Percentiles rank a stretch among this genome's conserved stretches.
These are phyloP conservation scores for Paecilomyces niveus DNA, from an alignment of 2,329 filamentous ascomycete species.

Conservation along the genomic window DNA sequence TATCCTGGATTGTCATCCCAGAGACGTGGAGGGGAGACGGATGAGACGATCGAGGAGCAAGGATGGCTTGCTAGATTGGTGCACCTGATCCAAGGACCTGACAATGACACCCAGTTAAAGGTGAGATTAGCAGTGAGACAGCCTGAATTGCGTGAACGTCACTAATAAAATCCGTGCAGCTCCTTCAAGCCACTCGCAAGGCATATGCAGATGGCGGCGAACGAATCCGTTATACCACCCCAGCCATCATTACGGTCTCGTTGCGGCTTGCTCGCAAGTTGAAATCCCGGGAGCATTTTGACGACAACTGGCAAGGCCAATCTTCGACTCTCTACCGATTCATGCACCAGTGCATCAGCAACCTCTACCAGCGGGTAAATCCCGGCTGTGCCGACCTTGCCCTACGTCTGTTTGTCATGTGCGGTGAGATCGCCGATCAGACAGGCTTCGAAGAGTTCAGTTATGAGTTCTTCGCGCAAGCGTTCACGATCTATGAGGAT, in stretches of 20 bases:
- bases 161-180: constrained; percentile 31
- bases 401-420: constrained; percentile 81
- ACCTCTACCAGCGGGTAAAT: constrained; percentile 79
- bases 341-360: constrained; percentile 80
- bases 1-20: constrained; percentile 73
- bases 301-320: constrained; percentile 65
- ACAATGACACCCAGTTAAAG: constrained; percentile 92
- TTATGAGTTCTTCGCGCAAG: constrained; percentile 97
- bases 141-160: neutral
- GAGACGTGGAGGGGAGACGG: constrained; percentile 74
- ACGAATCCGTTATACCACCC: constrained; percentile 90
- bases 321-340: constrained; percentile 89
- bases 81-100: constrained; percentile 72
- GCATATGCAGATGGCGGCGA: constrained; percentile 89
- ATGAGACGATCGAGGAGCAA: constrained; percentile 97
- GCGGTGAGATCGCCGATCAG: constrained; percentile 87
- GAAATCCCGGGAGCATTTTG: constrained; percentile 84
- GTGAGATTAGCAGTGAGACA: constrained; percentile 21
- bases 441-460: constrained; percentile 90
- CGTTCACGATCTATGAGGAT: constrained; percentile 97
- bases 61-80: constrained; percentile 92
- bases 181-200: constrained; percentile 80
- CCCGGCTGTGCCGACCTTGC: constrained; percentile 78
- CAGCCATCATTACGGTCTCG: constrained; percentile 80
- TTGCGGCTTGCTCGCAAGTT: constrained; percentile 83